Conservation (phyloP, 2,329 filamentous ascomycete genomes). For the Monilinia aucupariae region DNA sequence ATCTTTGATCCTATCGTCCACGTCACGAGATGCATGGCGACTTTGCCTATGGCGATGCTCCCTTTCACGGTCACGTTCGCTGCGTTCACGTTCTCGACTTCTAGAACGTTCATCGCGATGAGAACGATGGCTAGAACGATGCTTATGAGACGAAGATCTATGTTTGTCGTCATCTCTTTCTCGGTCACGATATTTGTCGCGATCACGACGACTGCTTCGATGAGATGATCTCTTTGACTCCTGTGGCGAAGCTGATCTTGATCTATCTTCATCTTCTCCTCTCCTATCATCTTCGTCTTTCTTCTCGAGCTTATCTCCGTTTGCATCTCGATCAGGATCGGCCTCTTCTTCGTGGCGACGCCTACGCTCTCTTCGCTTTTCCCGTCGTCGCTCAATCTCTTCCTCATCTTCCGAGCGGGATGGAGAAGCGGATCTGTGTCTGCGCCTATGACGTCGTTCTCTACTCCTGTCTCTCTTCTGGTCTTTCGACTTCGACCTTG, state of each 20-base stretch:
- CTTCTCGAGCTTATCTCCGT: constrained; percentile 23
- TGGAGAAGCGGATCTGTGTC: constrained; percentile 31
- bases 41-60: constrained; percentile 36
- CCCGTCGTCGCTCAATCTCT: constrained; percentile 32
- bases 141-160: constrained; percentile 37
- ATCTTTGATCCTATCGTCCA: constrained; percentile 19
- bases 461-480: constrained; percentile 28
- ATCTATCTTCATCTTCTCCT: constrained; percentile 47
- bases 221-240: constrained; percentile 52
- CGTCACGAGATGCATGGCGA: constrained; percentile 27
- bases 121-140: constrained; percentile 46
- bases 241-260: constrained; percentile 60
- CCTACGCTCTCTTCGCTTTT: constrained; percentile 31
- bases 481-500: constrained; percentile 32
- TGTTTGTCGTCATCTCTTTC: constrained; percentile 40
- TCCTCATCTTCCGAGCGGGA: constrained; percentile 32
- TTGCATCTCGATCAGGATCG: constrained; percentile 17
- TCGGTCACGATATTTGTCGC: constrained; percentile 45
- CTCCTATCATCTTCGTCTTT: constrained; percentile 23
- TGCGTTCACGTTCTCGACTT: constrained; percentile 44
- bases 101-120: constrained; percentile 42
- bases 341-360: constrained; percentile 30
- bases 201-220: constrained; percentile 53
- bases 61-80: constrained; percentile 40
- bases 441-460: constrained; percentile 31